Base-by-base conservation (phyloP, 371 early-diverging fungal species). In the Chytridiales sp. region DNA sequence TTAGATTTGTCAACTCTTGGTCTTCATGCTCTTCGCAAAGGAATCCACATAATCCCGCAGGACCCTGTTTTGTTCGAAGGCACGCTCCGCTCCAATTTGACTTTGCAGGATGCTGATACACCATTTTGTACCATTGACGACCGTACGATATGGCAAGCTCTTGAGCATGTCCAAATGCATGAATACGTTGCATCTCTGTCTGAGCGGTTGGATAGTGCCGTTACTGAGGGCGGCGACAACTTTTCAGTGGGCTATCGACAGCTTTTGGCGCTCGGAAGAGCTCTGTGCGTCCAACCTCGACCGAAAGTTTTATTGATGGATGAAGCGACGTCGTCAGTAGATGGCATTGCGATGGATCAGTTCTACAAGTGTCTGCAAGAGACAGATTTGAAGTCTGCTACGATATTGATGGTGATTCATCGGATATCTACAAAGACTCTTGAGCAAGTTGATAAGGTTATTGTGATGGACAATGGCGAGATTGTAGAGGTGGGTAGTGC, bases 31-130 rank as follows among this genome's bases (percentile, higher is more conserved):
- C 72, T 96, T 62, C 66, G 83, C 0, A 64, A 67, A 1, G 39
- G 65, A n/a, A 31, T 82, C 39, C 70, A 90, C 0, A 93, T 97
- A 54, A 94, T 97, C 68, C 95, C 98, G 24, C 98, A 97, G 74
- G 98, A 96, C 55, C 94, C 95, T 9, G 89, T 93, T 24, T 70
- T 97, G 30, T 97, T 76, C 58, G 56, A 67, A 13, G 76, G 73
- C 13, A 72, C 76, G 24, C 51, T 78, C 29, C 66, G 84, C 21
- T 76, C 80, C n/a, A 89, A 89, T 61, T 71, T 96, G 61, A 88
- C 88, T 60, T 85, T 86, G 3, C 75, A 86, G 59, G 90, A 91
- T 66, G 87, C 87, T 3, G 85, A 85, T 56, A 67, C 71, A 51
- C 74, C 82, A 52, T 74, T 77, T 46, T n/a, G n/a, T n/a, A n/a